Base-by-base conservation (phyloP, 352 stramenopile species). In the Pythium utonaiense region DNA sequence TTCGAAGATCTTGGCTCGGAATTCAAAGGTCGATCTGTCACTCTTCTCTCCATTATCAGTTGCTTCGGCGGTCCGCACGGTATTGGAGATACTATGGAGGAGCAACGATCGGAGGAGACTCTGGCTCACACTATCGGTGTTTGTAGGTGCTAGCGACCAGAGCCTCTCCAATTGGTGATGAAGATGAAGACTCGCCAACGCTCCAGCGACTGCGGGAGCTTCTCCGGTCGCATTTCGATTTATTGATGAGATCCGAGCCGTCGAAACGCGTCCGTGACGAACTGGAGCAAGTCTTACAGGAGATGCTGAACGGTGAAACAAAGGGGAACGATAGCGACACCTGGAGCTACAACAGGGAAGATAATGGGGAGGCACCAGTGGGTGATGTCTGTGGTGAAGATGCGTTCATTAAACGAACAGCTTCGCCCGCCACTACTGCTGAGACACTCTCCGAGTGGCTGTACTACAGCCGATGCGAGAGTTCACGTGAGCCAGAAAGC, bases 11-110 rank as follows among this genome's bases (percentile, higher is more conserved):
- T 38, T 22, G 9, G n/a, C 1, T 16, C 30, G 38, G 13, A 5
- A 17, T 8, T 8, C 7, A 3, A 13, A n/a, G 1, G 25, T 61
- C 22, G 56, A 33, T 14, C 16, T 44, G 7, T 31, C 49, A 4
- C 28, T 21, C 10, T 64, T 57, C 41, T 64, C 55, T 12, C 50
- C 55, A 4, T 38, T 57, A 24, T 64, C 62, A 14, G n/a, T 57
- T 12, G 62, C 62, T 14, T 51, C 40, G 6, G 56, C 55, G 19
- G 38, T 68, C 17, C 44, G 25, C 51, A 38, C 30, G 51, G 51
- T 57, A 27, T 2, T 28, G 1, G 14, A 62, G 54, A 14, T 62
- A 21, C 21, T 62, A 16, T n/a, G n/a, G n/a, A n/a, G n/a, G n/a
- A n/a, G n/a, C n/a, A n/a, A n/a, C n/a, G n/a, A n/a, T n/a, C n/a